Evolutionary conservation across 495 filamentous ascomycete species (phyloP).

Genomic region (Parathielavia hyrcaniae): DNA sequence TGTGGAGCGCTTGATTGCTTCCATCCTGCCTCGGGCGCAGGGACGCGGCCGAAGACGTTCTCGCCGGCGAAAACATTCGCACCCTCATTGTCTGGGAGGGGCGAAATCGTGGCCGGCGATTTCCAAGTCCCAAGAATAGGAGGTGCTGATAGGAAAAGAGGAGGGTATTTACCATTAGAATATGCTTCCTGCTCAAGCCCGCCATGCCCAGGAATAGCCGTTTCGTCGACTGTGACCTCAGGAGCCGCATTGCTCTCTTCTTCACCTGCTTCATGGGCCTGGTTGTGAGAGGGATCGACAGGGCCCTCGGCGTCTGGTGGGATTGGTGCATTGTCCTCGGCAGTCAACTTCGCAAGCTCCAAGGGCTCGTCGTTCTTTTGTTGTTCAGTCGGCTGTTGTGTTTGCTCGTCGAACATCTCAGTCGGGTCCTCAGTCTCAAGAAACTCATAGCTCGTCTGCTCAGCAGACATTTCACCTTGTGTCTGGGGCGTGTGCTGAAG

Average conservation of each 20-base stretch:
- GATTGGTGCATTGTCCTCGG: too few relatives aligned
- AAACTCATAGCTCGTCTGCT: background rate
- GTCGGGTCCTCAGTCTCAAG: background rate
- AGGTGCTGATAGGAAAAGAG: constrained; percentile 10
- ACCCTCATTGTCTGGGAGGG: background rate
- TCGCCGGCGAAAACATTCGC: constrained; percentile 29
- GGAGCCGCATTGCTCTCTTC: too few relatives aligned
- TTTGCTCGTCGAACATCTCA: background rate
- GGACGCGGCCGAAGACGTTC: background rate
- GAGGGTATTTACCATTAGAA: constrained; percentile 26
- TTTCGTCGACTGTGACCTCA: background rate
- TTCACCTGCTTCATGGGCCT: too few relatives aligned
- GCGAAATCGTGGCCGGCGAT: background rate
- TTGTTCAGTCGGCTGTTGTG: background rate
- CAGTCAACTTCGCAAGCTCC: background rate
- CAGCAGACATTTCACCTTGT: background rate
- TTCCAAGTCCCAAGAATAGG: background rate
- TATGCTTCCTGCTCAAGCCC: constrained; percentile 8
- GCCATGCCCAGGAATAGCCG: background rate
- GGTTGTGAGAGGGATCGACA: too few relatives aligned
- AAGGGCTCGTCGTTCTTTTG: background rate
- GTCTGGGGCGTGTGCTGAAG: background rate
- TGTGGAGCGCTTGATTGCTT: background rate
- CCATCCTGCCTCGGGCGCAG: background rate
- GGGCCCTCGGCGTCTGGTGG: too few relatives aligned